Evolutionary conservation across 1,284 basidiomycete species (phyloP).

Genomic region (Ustilago xerochloae): DNA sequence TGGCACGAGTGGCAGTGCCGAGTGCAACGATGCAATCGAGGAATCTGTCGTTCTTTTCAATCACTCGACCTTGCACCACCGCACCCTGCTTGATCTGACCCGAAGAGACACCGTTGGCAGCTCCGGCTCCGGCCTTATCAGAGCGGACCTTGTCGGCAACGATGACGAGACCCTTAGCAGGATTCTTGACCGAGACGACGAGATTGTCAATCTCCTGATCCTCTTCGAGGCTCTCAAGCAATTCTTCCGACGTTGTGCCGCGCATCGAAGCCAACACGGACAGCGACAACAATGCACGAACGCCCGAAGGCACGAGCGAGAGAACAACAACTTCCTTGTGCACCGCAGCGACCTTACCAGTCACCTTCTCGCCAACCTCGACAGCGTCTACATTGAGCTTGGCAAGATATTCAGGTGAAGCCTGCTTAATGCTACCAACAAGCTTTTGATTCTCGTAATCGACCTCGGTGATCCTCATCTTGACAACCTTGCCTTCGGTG

Average conservation of each 20-base stretch:
- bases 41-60: conserved; percentile 36
- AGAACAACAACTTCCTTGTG: conserved; percentile 65
- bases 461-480: conserved; percentile 84
- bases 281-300: conserved; percentile 84
- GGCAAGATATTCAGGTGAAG: conserved; percentile 67
- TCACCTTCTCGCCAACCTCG: conserved; percentile 61
- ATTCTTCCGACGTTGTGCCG: conserved; percentile 76
- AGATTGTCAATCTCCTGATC: conserved; percentile 82
- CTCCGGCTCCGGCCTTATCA: conserved; percentile 7
- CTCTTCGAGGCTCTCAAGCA: conserved; percentile 76
- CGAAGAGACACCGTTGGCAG: conserved; percentile 6
- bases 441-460: conserved; percentile 77
- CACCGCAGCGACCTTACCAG: conserved; percentile 58
- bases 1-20: conserved; percentile 39
- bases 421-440: conserved; percentile 87
- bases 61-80: conserved; percentile 45
- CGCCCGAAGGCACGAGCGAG: conserved; percentile 71
- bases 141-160: conserved; percentile 47
- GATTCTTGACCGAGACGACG: conserved; percentile 88
- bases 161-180: conserved; percentile 86
- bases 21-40: conserved; percentile 49
- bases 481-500: conserved; percentile 79
- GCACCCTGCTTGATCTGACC: conserved; percentile 35
- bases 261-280: conserved; percentile 88
- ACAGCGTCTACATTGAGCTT: conserved; percentile 63